A percentile compares a stretch with the other conserved stretches of the same genome.
phyloP scores from a whole-genome alignment of 495 filamentous ascomycete species.

The Aspergillus avenaceus region DNA sequence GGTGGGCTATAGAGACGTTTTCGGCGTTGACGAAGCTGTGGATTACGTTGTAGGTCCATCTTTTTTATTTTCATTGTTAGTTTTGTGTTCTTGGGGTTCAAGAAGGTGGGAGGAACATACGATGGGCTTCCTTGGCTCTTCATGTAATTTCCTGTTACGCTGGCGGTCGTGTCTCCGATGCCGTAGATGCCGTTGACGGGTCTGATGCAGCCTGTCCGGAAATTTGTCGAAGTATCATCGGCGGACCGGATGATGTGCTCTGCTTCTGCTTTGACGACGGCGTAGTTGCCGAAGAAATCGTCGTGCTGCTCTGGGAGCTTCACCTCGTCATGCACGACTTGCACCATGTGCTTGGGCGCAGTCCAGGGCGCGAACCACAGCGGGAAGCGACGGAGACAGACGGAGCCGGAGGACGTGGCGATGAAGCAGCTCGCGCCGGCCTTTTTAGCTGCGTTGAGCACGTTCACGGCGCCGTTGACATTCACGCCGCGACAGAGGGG shows the following conservation, averaged over 20 bases:
- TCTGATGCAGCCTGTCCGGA: slow-evolving; percentile 55
- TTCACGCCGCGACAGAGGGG: slow-evolving; percentile 49
- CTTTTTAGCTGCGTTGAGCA: slow-evolving; percentile 42
- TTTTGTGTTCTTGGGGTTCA: slow-evolving; percentile 7
- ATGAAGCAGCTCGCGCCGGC: slow-evolving; percentile 50
- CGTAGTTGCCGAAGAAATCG: slow-evolving; percentile 55
- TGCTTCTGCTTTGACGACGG: slow-evolving; percentile 48
- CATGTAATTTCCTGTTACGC: slow-evolving; percentile 39
- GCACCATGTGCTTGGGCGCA: slow-evolving; percentile 33
- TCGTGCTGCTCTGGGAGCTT: slow-evolving; percentile 40
- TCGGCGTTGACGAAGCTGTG: slow-evolving; percentile 55
- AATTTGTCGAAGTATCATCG: slow-evolving; percentile 32
- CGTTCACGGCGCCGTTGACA: slow-evolving; percentile 47
- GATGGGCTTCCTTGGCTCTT: slow-evolving; percentile 31
- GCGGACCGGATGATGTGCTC: slow-evolving; percentile 48
- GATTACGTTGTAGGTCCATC: slow-evolving; percentile 46
- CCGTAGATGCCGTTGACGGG: slow-evolving; percentile 59
- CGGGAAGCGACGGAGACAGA: slow-evolving; percentile 33
- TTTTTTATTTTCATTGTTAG: slow-evolving; percentile 20
- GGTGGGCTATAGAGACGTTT: slow-evolving; percentile 54
- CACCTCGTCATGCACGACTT: slow-evolving; percentile 43
- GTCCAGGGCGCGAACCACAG: slow-evolving; percentile 51
- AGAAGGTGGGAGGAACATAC: slow-evolving; percentile 8
- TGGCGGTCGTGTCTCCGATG: slow-evolving; percentile 44
- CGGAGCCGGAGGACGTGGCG: slow-evolving; percentile 52